A percentile compares a stretch with the other conserved stretches of the same genome.
Evolutionary conservation across 495 filamentous ascomycete species (phyloP).

Genomic region (Articulospora tetracladia): DNA sequence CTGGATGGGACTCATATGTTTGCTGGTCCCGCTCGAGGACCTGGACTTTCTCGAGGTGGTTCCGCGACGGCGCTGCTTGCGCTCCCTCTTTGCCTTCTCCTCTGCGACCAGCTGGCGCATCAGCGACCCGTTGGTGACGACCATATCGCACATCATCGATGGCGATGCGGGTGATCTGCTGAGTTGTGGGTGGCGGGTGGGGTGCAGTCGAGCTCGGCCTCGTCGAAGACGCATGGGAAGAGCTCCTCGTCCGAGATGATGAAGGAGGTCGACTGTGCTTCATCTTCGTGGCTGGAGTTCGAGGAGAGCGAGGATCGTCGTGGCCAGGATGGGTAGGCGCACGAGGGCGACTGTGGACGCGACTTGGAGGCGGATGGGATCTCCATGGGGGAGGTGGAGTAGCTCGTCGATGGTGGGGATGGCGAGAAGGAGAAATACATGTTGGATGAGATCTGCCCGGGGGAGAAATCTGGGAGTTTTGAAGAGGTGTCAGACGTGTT

Average conservation of each 20-base stretch:
- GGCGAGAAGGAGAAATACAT: conserved; percentile 24
- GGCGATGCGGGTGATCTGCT: conserved; percentile 16
- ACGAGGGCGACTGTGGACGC: conserved; percentile 31
- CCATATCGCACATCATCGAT: conserved; percentile 14
- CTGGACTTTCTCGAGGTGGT: conserved; percentile 22
- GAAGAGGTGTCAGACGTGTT: too few relatives aligned
- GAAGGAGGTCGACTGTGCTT: conserved; percentile 27
- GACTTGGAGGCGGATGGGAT: conserved; percentile 16
- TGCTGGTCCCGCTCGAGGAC: conserved; percentile 10
- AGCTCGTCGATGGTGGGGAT: conserved; percentile 17
- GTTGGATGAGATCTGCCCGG: background rate
- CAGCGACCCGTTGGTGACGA: conserved; percentile 19
- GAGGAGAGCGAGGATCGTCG: conserved; percentile 41
- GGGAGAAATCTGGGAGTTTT: too few relatives aligned
- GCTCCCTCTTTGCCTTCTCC: conserved; percentile 24
- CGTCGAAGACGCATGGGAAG: conserved; percentile 37
- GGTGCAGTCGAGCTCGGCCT: conserved; percentile 19
- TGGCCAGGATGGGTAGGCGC: conserved; percentile 53
- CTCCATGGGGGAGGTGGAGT: conserved; percentile 22
- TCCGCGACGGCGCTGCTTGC: conserved; percentile 4
- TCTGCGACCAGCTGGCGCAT: conserved; percentile 23
- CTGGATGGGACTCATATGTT: conserved; percentile 24
- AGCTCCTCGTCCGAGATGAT: conserved; percentile 52
- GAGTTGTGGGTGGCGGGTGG: conserved; percentile 17
- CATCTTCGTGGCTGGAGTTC: conserved; percentile 31